These are phyloP conservation scores for Gillenia trifoliata DNA, from an alignment of 306 rosid genomes.

Conservation along the genomic window DNA sequence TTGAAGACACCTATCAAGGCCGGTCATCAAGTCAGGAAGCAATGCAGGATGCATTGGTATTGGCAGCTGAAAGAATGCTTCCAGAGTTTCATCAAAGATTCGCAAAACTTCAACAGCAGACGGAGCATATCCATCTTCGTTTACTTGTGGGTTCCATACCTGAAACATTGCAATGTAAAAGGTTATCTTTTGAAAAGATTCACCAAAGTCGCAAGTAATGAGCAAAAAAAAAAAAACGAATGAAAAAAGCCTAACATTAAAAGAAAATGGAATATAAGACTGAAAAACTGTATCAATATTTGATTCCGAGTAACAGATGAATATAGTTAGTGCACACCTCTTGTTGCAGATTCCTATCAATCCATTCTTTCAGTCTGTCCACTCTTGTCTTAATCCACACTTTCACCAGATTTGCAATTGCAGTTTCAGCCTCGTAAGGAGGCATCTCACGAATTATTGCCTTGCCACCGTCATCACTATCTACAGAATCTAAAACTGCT, in stretches of 20 bases:
- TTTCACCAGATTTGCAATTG: conserved; percentile 89
- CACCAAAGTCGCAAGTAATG: background rate
- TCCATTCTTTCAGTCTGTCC: conserved; percentile 88
- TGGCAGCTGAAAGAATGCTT: conserved; percentile 91
- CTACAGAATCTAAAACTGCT: conserved; percentile 95
- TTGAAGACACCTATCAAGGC: conserved; percentile 92
- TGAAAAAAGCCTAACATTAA: background rate
- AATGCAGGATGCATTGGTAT: conserved; percentile 93
- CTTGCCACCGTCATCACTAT: conserved; percentile 96
- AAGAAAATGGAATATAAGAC: background rate
- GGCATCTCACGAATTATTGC: conserved; percentile 99
- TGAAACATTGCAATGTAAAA: conserved; percentile 34
- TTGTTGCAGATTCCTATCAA: conserved; percentile 91
- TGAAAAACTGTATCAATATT: background rate
- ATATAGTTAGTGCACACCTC: conserved; percentile 57
- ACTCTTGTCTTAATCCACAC: conserved; percentile 83
- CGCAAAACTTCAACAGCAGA: conserved; percentile 94
- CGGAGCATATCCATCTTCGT: conserved; percentile 78
- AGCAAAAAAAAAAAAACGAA: background rate
- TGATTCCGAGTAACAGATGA: background rate
- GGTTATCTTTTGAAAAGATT: conserved; percentile 22
- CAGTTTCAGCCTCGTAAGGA: conserved; percentile 90
- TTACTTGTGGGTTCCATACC: conserved; percentile 72
- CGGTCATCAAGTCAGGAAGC: conserved; percentile 90
- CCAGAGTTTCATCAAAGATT: conserved; percentile 78